These are phyloP conservation scores for Nitzschia palea DNA, from an alignment of 108 stramenopile species.

Conservation along the genomic window DNA sequence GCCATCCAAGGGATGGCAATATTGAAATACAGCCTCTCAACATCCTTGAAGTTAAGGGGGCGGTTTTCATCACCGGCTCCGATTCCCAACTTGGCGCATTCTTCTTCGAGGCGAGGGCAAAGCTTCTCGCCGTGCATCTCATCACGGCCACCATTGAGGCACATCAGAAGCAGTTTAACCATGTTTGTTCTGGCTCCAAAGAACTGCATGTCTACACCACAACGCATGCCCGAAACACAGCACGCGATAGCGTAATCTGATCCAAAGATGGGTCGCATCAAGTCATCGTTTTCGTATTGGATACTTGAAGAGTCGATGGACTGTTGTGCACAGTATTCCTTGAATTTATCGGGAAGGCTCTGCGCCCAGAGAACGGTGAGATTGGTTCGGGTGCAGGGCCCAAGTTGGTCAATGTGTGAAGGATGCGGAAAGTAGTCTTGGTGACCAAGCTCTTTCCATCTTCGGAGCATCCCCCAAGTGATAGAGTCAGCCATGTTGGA, in stretches of 20 bases:
- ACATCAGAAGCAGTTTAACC: conserved; percentile 64
- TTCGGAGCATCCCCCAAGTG: conserved; percentile 55
- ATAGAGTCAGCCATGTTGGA: conserved; percentile 64
- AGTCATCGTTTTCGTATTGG: conserved; percentile 67
- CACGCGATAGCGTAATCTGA: conserved; percentile 70
- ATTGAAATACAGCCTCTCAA: conserved; percentile 53
- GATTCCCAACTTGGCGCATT: conserved; percentile 56
- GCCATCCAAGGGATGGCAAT: conserved; percentile 75
- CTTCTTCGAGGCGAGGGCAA: conserved; percentile 46
- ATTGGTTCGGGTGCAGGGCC: conserved; percentile 69
- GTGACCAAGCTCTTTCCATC: conserved; percentile 54
- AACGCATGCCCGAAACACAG: conserved; percentile 69
- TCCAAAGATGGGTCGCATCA: conserved; percentile 64
- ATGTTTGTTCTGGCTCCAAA: conserved; percentile 69
- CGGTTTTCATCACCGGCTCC: conserved; percentile 48
- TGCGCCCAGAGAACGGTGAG: conserved; percentile 68
- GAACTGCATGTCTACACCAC: conserved; percentile 68
- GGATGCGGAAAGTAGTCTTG: conserved; percentile 50
- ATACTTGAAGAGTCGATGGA: conserved; percentile 55
- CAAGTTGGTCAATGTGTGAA: conserved; percentile 32
- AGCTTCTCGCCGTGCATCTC: conserved; percentile 58
- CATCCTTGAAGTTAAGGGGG: conserved; percentile 51
- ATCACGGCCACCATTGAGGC: conserved; percentile 62
- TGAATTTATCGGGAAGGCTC: conserved; percentile 46
- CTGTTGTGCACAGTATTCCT: conserved; percentile 53